phyloP scores from a whole-genome alignment of 192 early-diverging fungal genomes.

The Backusella circina region DNA sequence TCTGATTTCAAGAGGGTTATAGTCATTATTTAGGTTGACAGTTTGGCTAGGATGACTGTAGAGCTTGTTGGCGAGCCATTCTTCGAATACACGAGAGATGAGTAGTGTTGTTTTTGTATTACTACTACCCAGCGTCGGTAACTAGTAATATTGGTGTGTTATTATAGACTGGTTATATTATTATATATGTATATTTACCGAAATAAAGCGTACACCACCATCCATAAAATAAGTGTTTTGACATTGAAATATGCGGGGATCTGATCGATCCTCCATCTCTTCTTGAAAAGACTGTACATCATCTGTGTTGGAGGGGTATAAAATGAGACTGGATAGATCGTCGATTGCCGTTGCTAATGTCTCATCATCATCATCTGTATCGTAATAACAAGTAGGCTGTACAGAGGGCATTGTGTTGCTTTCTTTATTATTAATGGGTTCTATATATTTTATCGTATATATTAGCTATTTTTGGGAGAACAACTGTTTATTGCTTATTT shows the following conservation, averaged over 20 bases:
- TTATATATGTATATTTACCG: constrained; percentile 17
- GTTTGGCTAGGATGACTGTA: constrained; percentile 16
- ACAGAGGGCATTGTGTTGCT: not conserved
- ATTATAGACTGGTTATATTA: not conserved
- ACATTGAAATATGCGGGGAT: constrained; percentile 20
- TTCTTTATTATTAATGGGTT: not conserved
- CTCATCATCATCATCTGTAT: constrained; percentile 7
- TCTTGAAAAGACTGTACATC: constrained; percentile 4
- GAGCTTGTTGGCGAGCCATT: constrained; percentile 37
- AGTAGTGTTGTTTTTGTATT: constrained; percentile 30
- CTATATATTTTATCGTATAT: not conserved
- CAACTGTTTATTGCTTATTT: not conserved
- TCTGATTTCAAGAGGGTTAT: not conserved
- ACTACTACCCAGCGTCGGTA: constrained; percentile 32
- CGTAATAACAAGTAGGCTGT: not conserved
- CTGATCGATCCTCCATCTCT: constrained; percentile 18
- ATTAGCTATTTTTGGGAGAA: not conserved
- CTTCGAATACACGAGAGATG: constrained; percentile 34
- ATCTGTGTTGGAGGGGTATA: not conserved
- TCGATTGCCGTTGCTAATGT: constrained; percentile 8
- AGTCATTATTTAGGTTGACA: not conserved
- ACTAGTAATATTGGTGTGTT: not conserved
- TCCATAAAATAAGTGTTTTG: constrained; percentile 40
- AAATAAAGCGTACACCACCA: constrained; percentile 37
- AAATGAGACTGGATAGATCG: constrained; percentile 4